These are phyloP conservation scores for Sesbania bispinosa DNA, from an alignment of 306 rosid genomes.

Conservation along the genomic window DNA sequence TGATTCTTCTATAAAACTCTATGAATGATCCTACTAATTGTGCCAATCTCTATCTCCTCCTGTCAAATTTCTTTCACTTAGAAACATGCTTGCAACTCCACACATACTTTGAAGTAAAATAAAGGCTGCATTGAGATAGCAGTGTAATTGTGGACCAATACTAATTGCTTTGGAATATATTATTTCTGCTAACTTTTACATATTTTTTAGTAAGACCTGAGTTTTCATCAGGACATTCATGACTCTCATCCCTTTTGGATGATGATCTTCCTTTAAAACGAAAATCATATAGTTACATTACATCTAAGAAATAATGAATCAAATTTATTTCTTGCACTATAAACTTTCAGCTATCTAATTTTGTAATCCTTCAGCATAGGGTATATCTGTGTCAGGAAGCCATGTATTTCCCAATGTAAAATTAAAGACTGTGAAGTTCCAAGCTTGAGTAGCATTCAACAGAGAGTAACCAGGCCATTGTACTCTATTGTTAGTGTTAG, in stretches of 20 bases:
- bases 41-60: neutral
- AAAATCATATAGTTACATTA: neutral
- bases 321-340: neutral
- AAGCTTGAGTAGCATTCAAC: slow-evolving; percentile 61
- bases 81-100: neutral
- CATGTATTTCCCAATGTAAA: slow-evolving; percentile 66
- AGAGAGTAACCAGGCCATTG: slow-evolving; percentile 62
- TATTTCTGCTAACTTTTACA: neutral
- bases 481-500: slow-evolving; percentile 52
- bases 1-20: neutral
- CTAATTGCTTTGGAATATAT: neutral
- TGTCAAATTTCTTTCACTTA: neutral
- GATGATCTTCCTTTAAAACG: neutral
- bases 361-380: slow-evolving; percentile 50
- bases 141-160: neutral
- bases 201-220: neutral
- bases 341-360: slow-evolving; percentile 5
- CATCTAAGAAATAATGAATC: slow-evolving; percentile 14
- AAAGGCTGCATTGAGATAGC: neutral
- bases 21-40: neutral
- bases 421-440: slow-evolving; percentile 60
- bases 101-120: neutral
- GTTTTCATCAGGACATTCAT: slow-evolving; percentile 8
- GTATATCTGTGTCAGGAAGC: slow-evolving; percentile 71
- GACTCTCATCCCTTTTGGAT: slow-evolving; percentile 4